Evolutionary conservation across 2,329 filamentous ascomycete species (phyloP), one percentile per base, ranked within the genome.

Genomic region (Apiospora kogelbergensis): DNA sequence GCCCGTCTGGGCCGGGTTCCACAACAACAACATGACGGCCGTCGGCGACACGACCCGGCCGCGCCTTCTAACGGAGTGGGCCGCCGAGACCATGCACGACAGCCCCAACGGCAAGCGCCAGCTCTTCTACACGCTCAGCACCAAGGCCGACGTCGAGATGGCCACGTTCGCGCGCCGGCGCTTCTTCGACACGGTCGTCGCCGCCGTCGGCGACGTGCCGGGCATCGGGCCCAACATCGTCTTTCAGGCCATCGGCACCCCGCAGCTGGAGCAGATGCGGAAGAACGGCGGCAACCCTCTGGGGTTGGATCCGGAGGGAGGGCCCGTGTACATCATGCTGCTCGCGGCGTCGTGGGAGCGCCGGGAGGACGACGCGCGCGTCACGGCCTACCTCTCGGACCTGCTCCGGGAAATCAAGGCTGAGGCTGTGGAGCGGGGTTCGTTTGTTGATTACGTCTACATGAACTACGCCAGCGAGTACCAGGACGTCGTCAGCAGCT

Each of bases 81-180:
- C 76, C 15, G 44, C 67, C 0, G 79, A 80, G 0, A 82, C 88
- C 46, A 78, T 79, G n/a, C 30, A 68, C 4, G 70, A 69, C 0
- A 86, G 88, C 69, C 84, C 85, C 0, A 20, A 74, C 0, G 85
- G 86, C 0, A 85, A 22, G 20, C 60, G 60, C 3, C 33, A 63
- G 60, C 33, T 63, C 9, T 63, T 40, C 7, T 63, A 63, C 60
- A 42, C 40, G 30, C 33, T 63, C 20, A 63, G 33, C 60, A 42
- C 40, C 33, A 63, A 63, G 7, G 60, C 60, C 33, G 33, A 37
- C 33, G 60, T 42, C 20, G 60, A 37, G 13, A 22, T 37, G 60
- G 60, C 60, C 9, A 40, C 60, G 4, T 22, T 84, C 0, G 77
- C 80, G 13, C 88, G 88, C 74, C 0, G 6, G 9, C 33, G 33